Conservation (phyloP, 768 basidiomycete species). For the Porpolomopsis calyptriformis region DNA sequence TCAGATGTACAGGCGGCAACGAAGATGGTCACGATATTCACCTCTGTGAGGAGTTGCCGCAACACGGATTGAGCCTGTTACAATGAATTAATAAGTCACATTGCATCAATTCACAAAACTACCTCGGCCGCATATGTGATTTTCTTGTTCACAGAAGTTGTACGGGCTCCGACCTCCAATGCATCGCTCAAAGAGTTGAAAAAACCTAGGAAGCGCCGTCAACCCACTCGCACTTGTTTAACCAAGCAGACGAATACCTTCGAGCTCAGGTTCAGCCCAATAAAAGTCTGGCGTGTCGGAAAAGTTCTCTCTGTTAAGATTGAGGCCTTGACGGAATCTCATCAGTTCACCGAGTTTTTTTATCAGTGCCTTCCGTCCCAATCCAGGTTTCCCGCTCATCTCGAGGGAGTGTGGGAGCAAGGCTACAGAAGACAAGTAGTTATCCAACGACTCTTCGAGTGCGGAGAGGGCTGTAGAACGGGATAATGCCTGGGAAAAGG, state of each 20-base stretch:
- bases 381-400: constrained; percentile 72
- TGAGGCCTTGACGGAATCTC: constrained; percentile 85
- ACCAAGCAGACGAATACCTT: constrained; percentile 38
- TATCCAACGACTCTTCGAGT: constrained; percentile 75
- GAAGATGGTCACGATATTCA: constrained; percentile 16
- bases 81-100: constrained; percentile 2
- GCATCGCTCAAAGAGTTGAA: constrained; percentile 81
- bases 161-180: constrained; percentile 76
- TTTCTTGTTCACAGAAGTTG: constrained; percentile 79
- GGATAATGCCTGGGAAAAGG: constrained; percentile 84
- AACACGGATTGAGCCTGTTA: constrained; percentile 73
- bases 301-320: constrained; percentile 82
- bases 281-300: constrained; percentile 87
- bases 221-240: background rate
- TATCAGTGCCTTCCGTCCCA: constrained; percentile 73
- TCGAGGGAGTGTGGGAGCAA: constrained; percentile 66
- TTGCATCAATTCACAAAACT: background rate
- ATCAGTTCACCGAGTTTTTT: constrained; percentile 88
- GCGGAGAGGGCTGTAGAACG: constrained; percentile 81
- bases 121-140: constrained; percentile 84
- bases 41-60: constrained; percentile 82
- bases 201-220: constrained; percentile 35
- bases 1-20: constrained; percentile 9
- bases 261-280: constrained; percentile 88
- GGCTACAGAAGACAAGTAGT: constrained; percentile 76